Conservation (phyloP, 495 filamentous ascomycete genomes). For the Aspergillus indologenus region DNA sequence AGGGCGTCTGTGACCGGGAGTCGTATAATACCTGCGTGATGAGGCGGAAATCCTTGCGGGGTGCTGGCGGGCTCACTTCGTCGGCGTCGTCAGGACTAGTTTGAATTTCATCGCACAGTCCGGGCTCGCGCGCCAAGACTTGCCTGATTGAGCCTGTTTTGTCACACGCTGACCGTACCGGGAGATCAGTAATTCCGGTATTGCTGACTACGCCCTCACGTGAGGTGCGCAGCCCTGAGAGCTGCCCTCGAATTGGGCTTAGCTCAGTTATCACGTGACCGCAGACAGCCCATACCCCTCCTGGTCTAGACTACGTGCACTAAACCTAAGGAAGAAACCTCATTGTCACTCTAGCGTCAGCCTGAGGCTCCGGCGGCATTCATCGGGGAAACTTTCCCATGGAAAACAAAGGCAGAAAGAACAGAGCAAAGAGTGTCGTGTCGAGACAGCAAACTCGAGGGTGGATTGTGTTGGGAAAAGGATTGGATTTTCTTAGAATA, state of each 20-base stretch:
- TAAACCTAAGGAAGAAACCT: not conserved
- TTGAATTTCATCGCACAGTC: slow-evolving; percentile 52
- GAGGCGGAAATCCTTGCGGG: slow-evolving; percentile 37
- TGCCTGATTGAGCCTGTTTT: slow-evolving; percentile 27
- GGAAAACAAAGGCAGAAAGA: not conserved
- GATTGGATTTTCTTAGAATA: not conserved
- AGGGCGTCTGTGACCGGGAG: slow-evolving; percentile 19
- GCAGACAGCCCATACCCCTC: not conserved
- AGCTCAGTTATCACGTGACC: not conserved
- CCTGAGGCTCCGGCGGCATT: not conserved
- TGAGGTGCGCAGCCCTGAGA: slow-evolving; percentile 29
- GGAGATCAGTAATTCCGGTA: slow-evolving; percentile 29
- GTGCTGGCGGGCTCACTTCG: slow-evolving; percentile 40
- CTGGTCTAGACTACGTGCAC: not conserved
- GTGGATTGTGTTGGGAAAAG: not conserved
- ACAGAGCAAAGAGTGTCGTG: not conserved
- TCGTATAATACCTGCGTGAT: slow-evolving; percentile 17
- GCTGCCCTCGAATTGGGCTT: not conserved
- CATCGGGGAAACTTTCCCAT: slow-evolving; percentile 4
- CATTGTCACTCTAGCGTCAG: not conserved
- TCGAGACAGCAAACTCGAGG: not conserved
- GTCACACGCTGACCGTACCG: slow-evolving; percentile 18
- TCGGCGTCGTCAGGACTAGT: slow-evolving; percentile 37
- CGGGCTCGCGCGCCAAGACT: slow-evolving; percentile 39
- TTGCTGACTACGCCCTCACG: slow-evolving; percentile 20